Base-by-base conservation (phyloP, 2,329 filamentous ascomycete genomes). In the Clarireedia sp. region DNA sequence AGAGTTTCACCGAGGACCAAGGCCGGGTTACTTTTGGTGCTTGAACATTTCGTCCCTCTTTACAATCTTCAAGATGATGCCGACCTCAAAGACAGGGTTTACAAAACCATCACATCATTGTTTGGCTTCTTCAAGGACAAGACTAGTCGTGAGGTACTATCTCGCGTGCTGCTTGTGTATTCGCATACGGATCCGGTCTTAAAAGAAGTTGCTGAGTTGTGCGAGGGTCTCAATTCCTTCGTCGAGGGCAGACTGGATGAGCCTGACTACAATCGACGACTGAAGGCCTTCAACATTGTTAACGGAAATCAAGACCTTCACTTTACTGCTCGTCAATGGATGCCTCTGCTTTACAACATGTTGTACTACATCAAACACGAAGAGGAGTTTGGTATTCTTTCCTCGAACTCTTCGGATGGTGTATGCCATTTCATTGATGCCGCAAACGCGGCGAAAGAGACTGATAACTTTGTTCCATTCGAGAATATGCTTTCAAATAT, bases 41-140 rank as follows among this genome's bases (percentile, higher is more conserved):
- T 97, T 17, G 83, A 94, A 67, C 82, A 86, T 58, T 95, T 96
- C 61, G 78, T 96, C 45, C 82, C 83, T 8, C 73, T 87, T 2
- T 82, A 82, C 58, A 74, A 82, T 55, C 71, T 79, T 9, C 71
- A 78, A 48, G 75, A 78, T 57, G 77, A 87, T 48, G 65, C 71
- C 5, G 75, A 78, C 23, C 72, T 92, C 16, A 81, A 81, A 48
- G 73, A 78, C 45, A 77, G 80, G 37, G 81, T 95, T 0, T 95
- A 87, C 67, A 76, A 82, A 46, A 89, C 89, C 0, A 72, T 94
- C 9, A 86, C 88, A 3, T 85, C 88, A 0, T 78, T 97, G 36
- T 97, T 96, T 67, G 88, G 89, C 54, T 96, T 91, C 68, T 92
- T 97, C 74, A 89, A 85, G 63, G 91, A 97, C 69, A 80, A 84